phyloP scores from a whole-genome alignment of 306 rosid species.

The Aeschynomene evenia region DNA sequence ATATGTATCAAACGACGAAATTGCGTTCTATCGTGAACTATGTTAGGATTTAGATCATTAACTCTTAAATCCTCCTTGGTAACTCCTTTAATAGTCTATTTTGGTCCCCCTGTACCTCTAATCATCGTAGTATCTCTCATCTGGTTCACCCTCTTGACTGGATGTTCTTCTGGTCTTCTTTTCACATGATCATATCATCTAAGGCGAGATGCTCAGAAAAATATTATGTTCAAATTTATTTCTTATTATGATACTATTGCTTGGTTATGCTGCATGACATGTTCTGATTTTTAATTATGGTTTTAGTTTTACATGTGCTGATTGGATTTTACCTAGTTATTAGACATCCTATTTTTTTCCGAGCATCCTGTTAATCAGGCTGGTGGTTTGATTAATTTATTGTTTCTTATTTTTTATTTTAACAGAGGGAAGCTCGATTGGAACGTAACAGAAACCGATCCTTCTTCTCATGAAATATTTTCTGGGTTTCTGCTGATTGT shows the following conservation, averaged over 20 bases:
- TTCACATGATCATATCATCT: too few species aligned
- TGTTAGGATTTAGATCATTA: too few species aligned
- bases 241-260: neutral
- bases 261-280: conserved; percentile 7
- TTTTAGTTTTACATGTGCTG: neutral
- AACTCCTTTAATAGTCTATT: too few species aligned
- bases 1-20: too few species aligned
- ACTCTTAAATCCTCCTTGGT: too few species aligned
- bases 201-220: too few species aligned
- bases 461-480: conserved; percentile 66
- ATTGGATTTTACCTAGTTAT: neutral
- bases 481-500: conserved; percentile 16
- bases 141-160: too few species aligned
- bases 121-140: too few species aligned
- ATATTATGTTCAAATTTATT: neutral
- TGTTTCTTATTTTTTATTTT: conserved; percentile 31
- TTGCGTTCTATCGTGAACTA: too few species aligned
- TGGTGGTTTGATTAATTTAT: conserved; percentile 3
- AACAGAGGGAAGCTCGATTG: conserved; percentile 88
- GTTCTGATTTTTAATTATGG: conserved; percentile 1
- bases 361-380: conserved; percentile 6
- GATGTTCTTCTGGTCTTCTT: too few species aligned
- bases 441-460: conserved; percentile 81
- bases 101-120: too few species aligned
- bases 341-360: neutral